Conservation (phyloP, 148 eudicot genomes). For the Amaranthus hypochondriacus region DNA sequence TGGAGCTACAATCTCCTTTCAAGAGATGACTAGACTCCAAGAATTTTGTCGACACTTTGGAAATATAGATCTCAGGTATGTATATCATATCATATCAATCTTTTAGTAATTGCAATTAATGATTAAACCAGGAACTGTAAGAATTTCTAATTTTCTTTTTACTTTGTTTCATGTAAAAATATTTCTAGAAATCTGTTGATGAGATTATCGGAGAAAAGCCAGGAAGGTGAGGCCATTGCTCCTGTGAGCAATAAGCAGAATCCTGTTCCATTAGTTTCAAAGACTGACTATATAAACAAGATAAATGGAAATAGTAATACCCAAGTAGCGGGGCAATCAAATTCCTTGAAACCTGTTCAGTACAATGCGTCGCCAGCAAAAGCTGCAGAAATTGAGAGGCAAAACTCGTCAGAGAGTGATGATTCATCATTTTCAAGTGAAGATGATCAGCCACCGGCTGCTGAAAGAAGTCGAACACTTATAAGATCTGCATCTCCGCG, state of each 20-base stretch:
- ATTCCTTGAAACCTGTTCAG: constrained; percentile 42
- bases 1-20: constrained; percentile 40
- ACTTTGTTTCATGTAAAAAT: background rate
- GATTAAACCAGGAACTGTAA: background rate
- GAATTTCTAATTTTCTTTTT: constrained; percentile 1
- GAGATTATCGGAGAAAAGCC: constrained; percentile 46
- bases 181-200: constrained; percentile 52
- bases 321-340: constrained; percentile 21
- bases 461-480: constrained; percentile 78
- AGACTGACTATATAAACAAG: constrained; percentile 30
- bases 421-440: constrained; percentile 65
- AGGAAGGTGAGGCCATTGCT: constrained; percentile 23
- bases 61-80: constrained; percentile 55
- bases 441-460: constrained; percentile 60
- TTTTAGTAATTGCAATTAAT: background rate
- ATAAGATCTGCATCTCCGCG: constrained; percentile 84
- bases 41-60: constrained; percentile 69
- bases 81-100: background rate
- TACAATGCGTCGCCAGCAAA: constrained; percentile 89
- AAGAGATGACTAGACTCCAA: constrained; percentile 49
- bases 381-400: constrained; percentile 75
- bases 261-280: constrained; percentile 22
- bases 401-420: constrained; percentile 58
- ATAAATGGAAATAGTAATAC: constrained; percentile 19
- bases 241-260: constrained; percentile 25